phyloP scores from a whole-genome alignment of 768 basidiomycete genomes.

The Phaeotremella skinneri region DNA sequence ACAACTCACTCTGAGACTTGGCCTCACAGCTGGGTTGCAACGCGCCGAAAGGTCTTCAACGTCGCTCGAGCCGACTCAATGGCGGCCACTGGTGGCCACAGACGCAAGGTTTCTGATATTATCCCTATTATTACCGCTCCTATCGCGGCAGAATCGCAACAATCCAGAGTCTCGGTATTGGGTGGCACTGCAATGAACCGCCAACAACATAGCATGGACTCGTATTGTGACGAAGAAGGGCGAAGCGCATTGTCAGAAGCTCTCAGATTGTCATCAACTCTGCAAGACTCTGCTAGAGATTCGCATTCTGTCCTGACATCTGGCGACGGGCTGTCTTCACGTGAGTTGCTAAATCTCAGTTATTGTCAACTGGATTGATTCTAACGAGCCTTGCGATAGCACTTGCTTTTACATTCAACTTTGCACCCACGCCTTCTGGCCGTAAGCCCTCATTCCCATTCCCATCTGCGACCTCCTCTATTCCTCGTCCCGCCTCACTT shows the following conservation, averaged over 20 bases:
- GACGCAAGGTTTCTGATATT: slow-evolving; percentile 30
- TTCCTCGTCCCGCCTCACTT: slow-evolving; percentile 31
- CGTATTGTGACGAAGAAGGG: slow-evolving; percentile 17
- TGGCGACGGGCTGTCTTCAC: slow-evolving; percentile 28
- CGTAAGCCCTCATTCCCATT: slow-evolving; percentile 19
- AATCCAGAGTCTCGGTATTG: slow-evolving; percentile 23
- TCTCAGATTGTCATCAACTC: slow-evolving; percentile 27
- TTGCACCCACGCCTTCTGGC: slow-evolving; percentile 6
- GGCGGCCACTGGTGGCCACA: slow-evolving; percentile 33
- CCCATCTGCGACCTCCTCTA: slow-evolving; percentile 10
- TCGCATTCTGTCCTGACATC: slow-evolving; percentile 17
- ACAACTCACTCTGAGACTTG: slow-evolving; percentile 18
- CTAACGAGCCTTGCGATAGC: slow-evolving; percentile 7
- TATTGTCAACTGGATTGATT: neutral
- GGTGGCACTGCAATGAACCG: slow-evolving; percentile 27
- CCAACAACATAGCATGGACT: slow-evolving; percentile 33
- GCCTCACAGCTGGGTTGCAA: slow-evolving; percentile 40
- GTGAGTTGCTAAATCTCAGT: slow-evolving; percentile 13
- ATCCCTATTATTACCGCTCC: slow-evolving; percentile 13
- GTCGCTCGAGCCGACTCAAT: slow-evolving; percentile 41
- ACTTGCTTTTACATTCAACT: slow-evolving; percentile 27
- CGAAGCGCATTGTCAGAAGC: slow-evolving; percentile 24
- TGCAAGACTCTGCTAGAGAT: slow-evolving; percentile 20
- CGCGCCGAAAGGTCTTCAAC: slow-evolving; percentile 35
- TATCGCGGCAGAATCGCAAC: slow-evolving; percentile 6